These are phyloP conservation scores for Trichoderma parareesei DNA, from an alignment of 495 filamentous ascomycete genomes.

Conservation along the genomic window DNA sequence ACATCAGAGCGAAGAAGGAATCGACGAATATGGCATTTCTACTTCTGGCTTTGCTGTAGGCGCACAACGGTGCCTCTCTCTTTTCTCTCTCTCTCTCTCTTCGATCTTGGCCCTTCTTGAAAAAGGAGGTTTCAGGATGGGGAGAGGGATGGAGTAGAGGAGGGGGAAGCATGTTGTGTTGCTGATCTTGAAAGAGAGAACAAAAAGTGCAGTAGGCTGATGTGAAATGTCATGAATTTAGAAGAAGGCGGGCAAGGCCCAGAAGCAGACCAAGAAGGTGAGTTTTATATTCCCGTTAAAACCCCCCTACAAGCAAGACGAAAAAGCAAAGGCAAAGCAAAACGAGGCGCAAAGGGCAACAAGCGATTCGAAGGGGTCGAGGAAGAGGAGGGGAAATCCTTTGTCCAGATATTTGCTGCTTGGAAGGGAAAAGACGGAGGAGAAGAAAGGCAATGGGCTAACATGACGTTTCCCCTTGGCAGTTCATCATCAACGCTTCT, in stretches of 20 bases:
- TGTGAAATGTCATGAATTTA: conserved; percentile 43
- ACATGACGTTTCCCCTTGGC: conserved; percentile 8
- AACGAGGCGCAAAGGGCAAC: too few relatives aligned
- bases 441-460: conserved; percentile 11
- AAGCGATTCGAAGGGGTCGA: too few relatives aligned
- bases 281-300: conserved; percentile 11
- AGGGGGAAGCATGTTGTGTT: conserved; percentile 21
- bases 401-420: not conserved
- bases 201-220: conserved; percentile 92
- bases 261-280: conserved; percentile 60
- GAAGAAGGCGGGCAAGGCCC: conserved; percentile 58
- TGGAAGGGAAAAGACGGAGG: not conserved
- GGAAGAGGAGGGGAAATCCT: too few relatives aligned
- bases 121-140: not conserved
- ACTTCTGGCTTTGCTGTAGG: conserved; percentile 80
- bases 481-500: conserved; percentile 98
- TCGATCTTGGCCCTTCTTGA: not conserved
- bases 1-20: too few relatives aligned
- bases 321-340: too few relatives aligned
- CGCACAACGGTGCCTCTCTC: conserved; percentile 23
- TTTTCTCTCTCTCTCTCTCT: conserved; percentile 20
- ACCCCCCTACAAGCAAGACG: not conserved
- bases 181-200: conserved; percentile 23
- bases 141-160: conserved; percentile 12
- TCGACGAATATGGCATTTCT: conserved; percentile 25